Conservation (phyloP, 2,329 filamentous ascomycete genomes). For the Venturiaceae sp. region DNA sequence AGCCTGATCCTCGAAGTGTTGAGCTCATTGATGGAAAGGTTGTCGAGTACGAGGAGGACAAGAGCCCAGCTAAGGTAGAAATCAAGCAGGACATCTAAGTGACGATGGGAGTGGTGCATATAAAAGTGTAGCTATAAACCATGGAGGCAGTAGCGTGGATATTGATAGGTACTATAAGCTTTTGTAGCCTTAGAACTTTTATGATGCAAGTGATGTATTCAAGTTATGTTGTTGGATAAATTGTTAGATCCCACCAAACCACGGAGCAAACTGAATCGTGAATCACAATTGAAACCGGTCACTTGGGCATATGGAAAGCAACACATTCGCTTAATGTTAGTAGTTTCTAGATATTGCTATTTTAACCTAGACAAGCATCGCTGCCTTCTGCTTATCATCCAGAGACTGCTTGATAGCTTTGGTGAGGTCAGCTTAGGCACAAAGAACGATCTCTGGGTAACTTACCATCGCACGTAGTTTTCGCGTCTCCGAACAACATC, state of each 20-base stretch:
- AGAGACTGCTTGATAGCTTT: conserved; percentile 7
- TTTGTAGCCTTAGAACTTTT: too few species aligned
- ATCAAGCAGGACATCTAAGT: neutral
- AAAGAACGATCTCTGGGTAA: neutral
- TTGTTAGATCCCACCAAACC: too few species aligned
- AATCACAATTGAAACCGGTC: too few species aligned
- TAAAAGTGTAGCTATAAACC: too few species aligned
- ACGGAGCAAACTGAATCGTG: too few species aligned
- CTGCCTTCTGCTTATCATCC: conserved; percentile 8
- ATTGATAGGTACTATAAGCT: too few species aligned
- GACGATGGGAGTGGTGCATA: too few species aligned
- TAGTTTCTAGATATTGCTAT: neutral
- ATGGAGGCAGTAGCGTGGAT: too few species aligned
- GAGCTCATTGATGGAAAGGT: neutral
- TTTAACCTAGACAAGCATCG: conserved; percentile 8
- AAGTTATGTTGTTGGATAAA: too few species aligned
- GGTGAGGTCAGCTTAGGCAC: neutral
- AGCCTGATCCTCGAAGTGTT: neutral
- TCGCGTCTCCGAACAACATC: conserved; percentile 90
- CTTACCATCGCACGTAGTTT: conserved; percentile 62
- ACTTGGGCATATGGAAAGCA: too few species aligned
- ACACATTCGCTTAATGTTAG: too few species aligned
- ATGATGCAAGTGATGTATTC: too few species aligned
- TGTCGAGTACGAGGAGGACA: neutral
- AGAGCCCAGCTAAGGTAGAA: neutral